phyloP scores from a whole-genome alignment of 1,284 basidiomycete species.

The Macrocystidia cucumis region DNA sequence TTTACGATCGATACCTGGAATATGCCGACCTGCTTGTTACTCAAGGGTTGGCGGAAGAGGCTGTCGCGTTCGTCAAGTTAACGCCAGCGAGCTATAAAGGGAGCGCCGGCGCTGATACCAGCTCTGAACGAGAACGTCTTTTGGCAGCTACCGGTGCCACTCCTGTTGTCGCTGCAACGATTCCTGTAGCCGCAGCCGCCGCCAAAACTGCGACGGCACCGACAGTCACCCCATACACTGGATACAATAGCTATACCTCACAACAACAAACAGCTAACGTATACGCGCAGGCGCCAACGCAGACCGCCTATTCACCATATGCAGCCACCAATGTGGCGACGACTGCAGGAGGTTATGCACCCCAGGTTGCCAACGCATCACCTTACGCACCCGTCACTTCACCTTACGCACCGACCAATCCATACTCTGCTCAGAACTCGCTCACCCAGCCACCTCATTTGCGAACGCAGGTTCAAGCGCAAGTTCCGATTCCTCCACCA shows the following conservation, averaged over 20 bases:
- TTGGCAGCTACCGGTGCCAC: constrained; percentile 36
- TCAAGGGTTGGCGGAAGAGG: constrained; percentile 85
- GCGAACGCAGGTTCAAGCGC: constrained; percentile 21
- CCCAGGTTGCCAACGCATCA: constrained; percentile 6
- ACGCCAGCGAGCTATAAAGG: constrained; percentile 80
- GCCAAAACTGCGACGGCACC: constrained; percentile 9
- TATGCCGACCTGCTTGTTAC: constrained; percentile 90
- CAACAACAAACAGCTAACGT: constrained; percentile 7
- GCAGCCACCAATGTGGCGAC: neutral
- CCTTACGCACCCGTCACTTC: constrained; percentile 12
- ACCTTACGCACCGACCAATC: constrained; percentile 13
- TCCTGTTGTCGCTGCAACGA: constrained; percentile 10
- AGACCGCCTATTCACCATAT: constrained; percentile 6
- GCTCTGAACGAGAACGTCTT: constrained; percentile 58
- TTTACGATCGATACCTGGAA: constrained; percentile 95
- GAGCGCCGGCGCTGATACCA: constrained; percentile 46
- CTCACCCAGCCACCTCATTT: constrained; percentile 31
- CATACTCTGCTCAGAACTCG: constrained; percentile 14
- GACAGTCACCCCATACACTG: constrained; percentile 14
- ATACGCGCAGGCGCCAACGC: neutral
- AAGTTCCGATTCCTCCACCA: constrained; percentile 17
- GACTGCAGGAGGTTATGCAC: neutral
- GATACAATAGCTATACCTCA: constrained; percentile 10
- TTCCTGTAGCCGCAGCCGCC: constrained; percentile 8
- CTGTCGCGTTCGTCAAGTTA: constrained; percentile 73